Conservation (phyloP, 768 basidiomycete species). For the Russula virescens region DNA sequence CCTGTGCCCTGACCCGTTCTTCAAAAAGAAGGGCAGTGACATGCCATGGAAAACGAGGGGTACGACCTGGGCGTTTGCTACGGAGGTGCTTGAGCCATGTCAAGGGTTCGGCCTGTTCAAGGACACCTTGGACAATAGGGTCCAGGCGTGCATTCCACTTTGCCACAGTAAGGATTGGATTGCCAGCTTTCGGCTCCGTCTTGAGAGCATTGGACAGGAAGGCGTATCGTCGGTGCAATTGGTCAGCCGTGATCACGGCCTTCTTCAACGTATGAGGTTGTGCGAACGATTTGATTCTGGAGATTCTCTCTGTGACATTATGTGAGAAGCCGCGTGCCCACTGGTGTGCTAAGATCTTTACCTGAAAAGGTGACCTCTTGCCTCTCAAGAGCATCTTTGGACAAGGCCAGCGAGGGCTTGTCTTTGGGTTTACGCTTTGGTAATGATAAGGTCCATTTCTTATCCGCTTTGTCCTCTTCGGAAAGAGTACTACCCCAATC, state of each 20-base stretch:
- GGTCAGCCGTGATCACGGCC: constrained; percentile 57
- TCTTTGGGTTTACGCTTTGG: constrained; percentile 56
- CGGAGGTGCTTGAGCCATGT: constrained; percentile 67
- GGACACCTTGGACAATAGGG: constrained; percentile 39
- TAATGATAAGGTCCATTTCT: constrained; percentile 54
- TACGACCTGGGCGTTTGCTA: constrained; percentile 38
- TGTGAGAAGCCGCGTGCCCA: neutral
- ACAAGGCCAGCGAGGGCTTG: constrained; percentile 44
- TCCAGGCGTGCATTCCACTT: constrained; percentile 59
- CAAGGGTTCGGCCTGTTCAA: constrained; percentile 64
- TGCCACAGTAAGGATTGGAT: constrained; percentile 42
- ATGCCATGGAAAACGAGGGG: constrained; percentile 48
- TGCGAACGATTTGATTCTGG: constrained; percentile 44
- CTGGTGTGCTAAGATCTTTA: constrained; percentile 28
- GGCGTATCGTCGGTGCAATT: constrained; percentile 59
- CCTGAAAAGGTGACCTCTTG: constrained; percentile 56
- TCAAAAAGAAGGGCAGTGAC: constrained; percentile 66
- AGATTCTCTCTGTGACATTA: constrained; percentile 46
- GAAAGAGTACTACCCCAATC: constrained; percentile 62
- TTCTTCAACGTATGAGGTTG: constrained; percentile 55
- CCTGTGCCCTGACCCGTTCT: constrained; percentile 49
- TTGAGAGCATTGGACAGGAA: constrained; percentile 42
- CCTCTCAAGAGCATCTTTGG: constrained; percentile 45
- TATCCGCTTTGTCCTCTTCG: constrained; percentile 54
- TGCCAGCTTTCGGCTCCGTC: constrained; percentile 33